phyloP scores from a whole-genome alignment of 2,329 filamentous ascomycete genomes.

The Fusarium compactum region DNA sequence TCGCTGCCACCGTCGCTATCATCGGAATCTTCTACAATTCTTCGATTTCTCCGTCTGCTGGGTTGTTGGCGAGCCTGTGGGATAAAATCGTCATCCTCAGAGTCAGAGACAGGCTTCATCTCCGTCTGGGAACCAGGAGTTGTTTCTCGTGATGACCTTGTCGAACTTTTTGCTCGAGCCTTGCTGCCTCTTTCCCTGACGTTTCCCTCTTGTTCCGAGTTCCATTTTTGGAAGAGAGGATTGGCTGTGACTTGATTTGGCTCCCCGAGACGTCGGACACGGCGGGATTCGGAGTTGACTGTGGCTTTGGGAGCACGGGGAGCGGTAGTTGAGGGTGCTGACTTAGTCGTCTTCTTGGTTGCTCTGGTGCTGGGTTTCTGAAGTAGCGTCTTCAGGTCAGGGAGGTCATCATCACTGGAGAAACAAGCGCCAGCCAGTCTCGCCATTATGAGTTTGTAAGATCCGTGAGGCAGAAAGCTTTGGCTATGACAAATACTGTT shows the following conservation, averaged over 20 bases:
- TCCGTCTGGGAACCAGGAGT: background rate
- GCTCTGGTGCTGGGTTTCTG: constrained; percentile 28
- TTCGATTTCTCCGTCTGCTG: constrained; percentile 21
- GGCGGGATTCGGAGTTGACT: constrained; percentile 44
- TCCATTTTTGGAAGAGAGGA: constrained; percentile 52
- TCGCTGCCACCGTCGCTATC: constrained; percentile 37
- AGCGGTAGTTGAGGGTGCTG: constrained; percentile 25
- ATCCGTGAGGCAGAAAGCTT: background rate
- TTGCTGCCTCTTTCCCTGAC: constrained; percentile 1
- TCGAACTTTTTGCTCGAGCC: background rate
- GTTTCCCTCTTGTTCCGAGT: constrained; percentile 37
- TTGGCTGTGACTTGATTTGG: constrained; percentile 43
- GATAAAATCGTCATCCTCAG: constrained; percentile 17
- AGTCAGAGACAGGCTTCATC: background rate
- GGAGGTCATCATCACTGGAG: constrained; percentile 58
- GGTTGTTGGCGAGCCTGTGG: constrained; percentile 17
- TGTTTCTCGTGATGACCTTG: constrained; percentile 8
- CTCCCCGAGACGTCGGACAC: constrained; percentile 50
- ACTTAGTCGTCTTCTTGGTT: constrained; percentile 26
- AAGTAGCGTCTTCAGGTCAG: constrained; percentile 53
- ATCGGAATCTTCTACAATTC: constrained; percentile 38
- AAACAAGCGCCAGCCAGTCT: constrained; percentile 47
- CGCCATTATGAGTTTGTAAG: constrained; percentile 43
- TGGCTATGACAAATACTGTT: constrained; percentile 4
- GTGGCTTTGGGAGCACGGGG: constrained; percentile 44